Percentiles rank a stretch among this genome's conserved stretches.
phyloP scores from a whole-genome alignment of 345 rosid species.

The Melaleuca quinquenervia region DNA sequence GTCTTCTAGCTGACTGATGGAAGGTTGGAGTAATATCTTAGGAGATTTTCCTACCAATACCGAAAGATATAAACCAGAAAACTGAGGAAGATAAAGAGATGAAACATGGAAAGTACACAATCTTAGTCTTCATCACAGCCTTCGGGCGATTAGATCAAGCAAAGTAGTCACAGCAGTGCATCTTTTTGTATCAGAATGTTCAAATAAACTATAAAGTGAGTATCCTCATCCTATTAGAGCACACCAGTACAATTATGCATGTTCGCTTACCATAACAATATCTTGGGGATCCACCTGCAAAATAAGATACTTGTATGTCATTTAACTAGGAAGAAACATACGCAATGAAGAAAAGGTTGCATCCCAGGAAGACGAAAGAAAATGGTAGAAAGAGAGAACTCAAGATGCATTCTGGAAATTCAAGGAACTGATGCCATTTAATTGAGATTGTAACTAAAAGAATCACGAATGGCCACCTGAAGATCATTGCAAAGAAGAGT shows the following conservation, averaged over 20 bases:
- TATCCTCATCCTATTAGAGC: neutral
- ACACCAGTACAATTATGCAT: neutral
- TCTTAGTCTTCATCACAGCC: neutral
- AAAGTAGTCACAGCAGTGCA: neutral
- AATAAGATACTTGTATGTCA: slow-evolving; percentile 10
- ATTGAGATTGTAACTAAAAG: neutral
- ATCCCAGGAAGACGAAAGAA: neutral
- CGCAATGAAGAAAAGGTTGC: neutral
- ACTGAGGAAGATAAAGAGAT: neutral
- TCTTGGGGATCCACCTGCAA: slow-evolving; percentile 99
- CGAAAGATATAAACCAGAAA: neutral
- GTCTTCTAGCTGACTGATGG: neutral
- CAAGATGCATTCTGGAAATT: neutral
- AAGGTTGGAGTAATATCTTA: neutral
- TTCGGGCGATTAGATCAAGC: neutral
- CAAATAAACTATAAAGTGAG: neutral
- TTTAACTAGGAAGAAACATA: neutral
- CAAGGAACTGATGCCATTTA: neutral
- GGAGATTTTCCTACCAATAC: neutral
- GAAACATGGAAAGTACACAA: neutral
- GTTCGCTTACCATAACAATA: slow-evolving; percentile 74
- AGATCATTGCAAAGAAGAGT: slow-evolving; percentile 38
- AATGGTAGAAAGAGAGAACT: neutral
- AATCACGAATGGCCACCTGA: slow-evolving; percentile 12
- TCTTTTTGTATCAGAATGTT: neutral